These are phyloP conservation scores for Pyrenochaeta sp. DNA, from an alignment of 2,329 filamentous ascomycete genomes.

Conservation along the genomic window DNA sequence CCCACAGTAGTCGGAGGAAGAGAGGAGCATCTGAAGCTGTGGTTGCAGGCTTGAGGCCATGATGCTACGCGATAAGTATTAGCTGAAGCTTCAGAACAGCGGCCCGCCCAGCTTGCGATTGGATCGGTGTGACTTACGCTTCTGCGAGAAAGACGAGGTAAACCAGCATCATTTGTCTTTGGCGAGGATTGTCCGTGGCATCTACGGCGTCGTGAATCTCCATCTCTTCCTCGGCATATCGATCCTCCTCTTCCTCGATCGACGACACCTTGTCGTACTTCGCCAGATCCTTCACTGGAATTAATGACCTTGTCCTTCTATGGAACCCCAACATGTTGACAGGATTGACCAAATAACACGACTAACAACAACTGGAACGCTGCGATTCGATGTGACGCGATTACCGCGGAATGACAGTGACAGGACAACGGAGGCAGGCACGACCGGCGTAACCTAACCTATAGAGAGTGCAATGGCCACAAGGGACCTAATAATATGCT, in stretches of 20 bases:
- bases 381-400: conserved; percentile 22
- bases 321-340: conserved; percentile 56
- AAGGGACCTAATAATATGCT: conserved; percentile 31
- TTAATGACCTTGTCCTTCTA: conserved; percentile 52
- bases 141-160: conserved; percentile 59
- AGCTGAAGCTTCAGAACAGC: conserved; percentile 10
- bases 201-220: conserved; percentile 29
- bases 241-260: conserved; percentile 37
- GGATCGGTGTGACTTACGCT: conserved; percentile 44
- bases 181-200: conserved; percentile 30
- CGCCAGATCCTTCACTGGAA: conserved; percentile 53
- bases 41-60: conserved; percentile 59
- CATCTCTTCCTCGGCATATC: conserved; percentile 39
- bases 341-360: conserved; percentile 9
- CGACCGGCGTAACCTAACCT: conserved; percentile 39
- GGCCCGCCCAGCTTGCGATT: neutral
- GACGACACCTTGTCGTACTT: conserved; percentile 52
- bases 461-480: conserved; percentile 44
- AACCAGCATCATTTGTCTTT: conserved; percentile 52
- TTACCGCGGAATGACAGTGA: conserved; percentile 12
- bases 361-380: conserved; percentile 4
- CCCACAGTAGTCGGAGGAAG: conserved; percentile 55
- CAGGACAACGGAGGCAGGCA: conserved; percentile 17
- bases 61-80: conserved; percentile 41
- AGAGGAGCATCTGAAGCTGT: conserved; percentile 57